phyloP scores from a whole-genome alignment of 169 alveolate genomes.

The Cryptosporidium xiaoi region DNA sequence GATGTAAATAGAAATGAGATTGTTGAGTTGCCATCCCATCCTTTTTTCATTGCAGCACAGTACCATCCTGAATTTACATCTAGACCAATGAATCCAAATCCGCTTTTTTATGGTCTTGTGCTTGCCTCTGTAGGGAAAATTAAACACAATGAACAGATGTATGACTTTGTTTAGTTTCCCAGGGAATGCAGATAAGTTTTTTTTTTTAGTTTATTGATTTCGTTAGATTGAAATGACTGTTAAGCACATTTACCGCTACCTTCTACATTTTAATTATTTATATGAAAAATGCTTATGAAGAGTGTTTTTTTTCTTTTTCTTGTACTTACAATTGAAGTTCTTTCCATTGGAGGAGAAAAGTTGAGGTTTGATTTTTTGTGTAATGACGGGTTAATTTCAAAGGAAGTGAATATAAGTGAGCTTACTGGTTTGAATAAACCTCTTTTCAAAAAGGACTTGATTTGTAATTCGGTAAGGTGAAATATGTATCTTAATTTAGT shows the following conservation, averaged over 20 bases:
- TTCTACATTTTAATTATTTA: background rate
- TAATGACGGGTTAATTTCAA: background rate
- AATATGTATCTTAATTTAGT: background rate
- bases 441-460: background rate
- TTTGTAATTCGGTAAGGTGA: conserved; percentile 41
- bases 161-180: conserved; percentile 38
- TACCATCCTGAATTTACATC: conserved; percentile 96
- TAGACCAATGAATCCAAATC: conserved; percentile 89
- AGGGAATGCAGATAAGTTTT: background rate
- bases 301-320: background rate
- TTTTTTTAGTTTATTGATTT: background rate
- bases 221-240: background rate
- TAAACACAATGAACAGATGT: conserved; percentile 24
- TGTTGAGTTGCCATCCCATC: conserved; percentile 87
- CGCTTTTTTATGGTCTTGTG: conserved; percentile 86
- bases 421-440: background rate
- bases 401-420: background rate
- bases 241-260: background rate
- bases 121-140: conserved; percentile 84
- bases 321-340: background rate
- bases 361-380: conserved; percentile 14
- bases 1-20: conserved; percentile 91
- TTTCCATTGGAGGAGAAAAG: background rate
- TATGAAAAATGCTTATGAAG: too few relatives aligned
- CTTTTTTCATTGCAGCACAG: conserved; percentile 93